Percentiles rank a stretch among this genome's conserved stretches.
phyloP scores from a whole-genome alignment of 2,329 filamentous ascomycete genomes.

The Colletotrichum orchidophilum region DNA sequence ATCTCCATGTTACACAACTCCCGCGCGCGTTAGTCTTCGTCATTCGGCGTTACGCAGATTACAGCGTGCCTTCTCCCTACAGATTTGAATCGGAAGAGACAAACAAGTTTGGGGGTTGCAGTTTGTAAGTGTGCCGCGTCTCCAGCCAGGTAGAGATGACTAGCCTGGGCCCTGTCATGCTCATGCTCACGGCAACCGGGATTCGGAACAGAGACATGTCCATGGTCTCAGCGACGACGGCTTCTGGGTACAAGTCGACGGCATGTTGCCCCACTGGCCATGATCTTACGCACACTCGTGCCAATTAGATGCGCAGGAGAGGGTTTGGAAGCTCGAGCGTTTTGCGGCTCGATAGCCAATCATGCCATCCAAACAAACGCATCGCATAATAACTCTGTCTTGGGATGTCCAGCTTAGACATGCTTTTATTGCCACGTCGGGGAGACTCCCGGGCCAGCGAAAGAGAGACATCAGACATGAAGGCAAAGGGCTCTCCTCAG shows the following conservation, averaged over 20 bases:
- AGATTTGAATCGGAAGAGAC: neutral
- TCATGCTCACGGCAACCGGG: too few relatives aligned
- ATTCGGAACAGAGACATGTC: neutral
- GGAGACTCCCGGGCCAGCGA: slow-evolving; percentile 6
- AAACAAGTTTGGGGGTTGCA: neutral
- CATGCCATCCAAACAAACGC: slow-evolving; percentile 6
- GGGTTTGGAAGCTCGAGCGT: slow-evolving; percentile 4
- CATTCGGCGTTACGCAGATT: neutral
- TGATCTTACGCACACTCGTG: neutral
- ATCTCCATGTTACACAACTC: neutral
- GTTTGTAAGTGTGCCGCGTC: neutral
- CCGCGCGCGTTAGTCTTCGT: neutral
- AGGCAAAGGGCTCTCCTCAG: neutral
- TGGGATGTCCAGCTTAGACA: neutral
- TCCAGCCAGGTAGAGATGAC: neutral
- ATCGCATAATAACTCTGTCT: slow-evolving; percentile 8
- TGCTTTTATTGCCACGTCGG: neutral
- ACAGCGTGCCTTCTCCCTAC: neutral
- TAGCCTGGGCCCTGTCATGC: neutral
- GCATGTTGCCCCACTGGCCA: neutral
- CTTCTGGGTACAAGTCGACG: neutral
- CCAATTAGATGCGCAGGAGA: neutral
- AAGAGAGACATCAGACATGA: neutral
- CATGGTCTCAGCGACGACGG: neutral
- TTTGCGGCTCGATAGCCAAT: slow-evolving; percentile 24